These are phyloP conservation scores for Parathielavia appendiculata DNA, from an alignment of 495 filamentous ascomycete genomes.

Conservation along the genomic window DNA sequence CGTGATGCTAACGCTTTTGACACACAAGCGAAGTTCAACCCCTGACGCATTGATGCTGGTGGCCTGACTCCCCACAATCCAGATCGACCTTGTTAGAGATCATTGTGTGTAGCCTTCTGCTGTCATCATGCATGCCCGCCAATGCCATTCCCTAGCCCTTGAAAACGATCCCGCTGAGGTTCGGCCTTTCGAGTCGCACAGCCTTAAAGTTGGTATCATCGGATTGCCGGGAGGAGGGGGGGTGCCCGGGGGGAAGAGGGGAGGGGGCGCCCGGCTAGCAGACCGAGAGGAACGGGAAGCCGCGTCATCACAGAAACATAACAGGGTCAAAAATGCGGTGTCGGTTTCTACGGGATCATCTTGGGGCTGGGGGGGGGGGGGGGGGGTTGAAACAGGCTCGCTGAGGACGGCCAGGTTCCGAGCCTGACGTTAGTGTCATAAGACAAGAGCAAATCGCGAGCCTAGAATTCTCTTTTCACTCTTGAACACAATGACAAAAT, in stretches of 20 bases:
- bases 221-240: not conserved
- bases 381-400: slow-evolving; percentile 1
- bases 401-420: not conserved
- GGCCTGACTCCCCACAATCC: slow-evolving; percentile 4
- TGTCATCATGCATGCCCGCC: slow-evolving; percentile 4
- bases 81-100: slow-evolving; percentile 2
- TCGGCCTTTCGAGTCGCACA: not conserved
- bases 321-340: not conserved
- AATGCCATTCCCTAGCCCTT: too few species aligned
- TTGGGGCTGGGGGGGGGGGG: not conserved
- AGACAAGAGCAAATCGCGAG: not conserved
- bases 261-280: too few species aligned
- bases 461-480: not conserved
- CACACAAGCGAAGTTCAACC: not conserved
- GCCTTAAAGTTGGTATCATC: not conserved
- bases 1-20: not conserved
- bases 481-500: not conserved
- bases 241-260: too few species aligned
- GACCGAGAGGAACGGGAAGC: too few species aligned
- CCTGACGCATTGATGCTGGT: slow-evolving; percentile 3
- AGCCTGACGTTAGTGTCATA: not conserved
- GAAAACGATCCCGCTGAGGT: not conserved
- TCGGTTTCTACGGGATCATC: not conserved
- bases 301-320: too few species aligned
- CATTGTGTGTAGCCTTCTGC: slow-evolving; percentile 6